phyloP scores from a whole-genome alignment of 768 basidiomycete species.

The Termitomyces sp. region DNA sequence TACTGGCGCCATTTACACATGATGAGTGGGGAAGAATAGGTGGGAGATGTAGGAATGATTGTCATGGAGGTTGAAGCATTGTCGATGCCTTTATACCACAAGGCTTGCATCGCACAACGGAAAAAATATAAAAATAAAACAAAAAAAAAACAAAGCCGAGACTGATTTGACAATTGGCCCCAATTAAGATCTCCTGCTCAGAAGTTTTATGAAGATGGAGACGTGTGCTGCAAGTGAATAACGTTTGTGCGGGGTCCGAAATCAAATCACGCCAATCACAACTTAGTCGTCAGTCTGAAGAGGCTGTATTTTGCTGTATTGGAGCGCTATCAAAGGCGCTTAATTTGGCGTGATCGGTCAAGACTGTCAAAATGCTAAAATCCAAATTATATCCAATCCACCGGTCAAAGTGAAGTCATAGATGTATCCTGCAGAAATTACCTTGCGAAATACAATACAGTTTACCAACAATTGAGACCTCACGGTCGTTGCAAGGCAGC shows the following conservation, averaged over 20 bases:
- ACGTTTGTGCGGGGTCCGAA: constrained; percentile 16
- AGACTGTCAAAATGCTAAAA: constrained; percentile 19
- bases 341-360: constrained; percentile 6
- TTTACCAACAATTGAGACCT: neutral
- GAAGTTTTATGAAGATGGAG: constrained; percentile 18
- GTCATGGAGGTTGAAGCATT: constrained; percentile 11
- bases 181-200: constrained; percentile 14
- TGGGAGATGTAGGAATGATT: constrained; percentile 17
- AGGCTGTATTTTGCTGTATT: neutral
- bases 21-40: constrained; percentile 17
- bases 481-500: neutral
- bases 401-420: constrained; percentile 7
- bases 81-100: constrained; percentile 12
- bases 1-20: constrained; percentile 81
- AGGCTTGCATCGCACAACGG: neutral
- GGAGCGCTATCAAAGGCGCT: neutral
- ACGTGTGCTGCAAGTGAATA: constrained; percentile 14
- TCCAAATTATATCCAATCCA: constrained; percentile 8
- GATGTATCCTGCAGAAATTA: neutral
- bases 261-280: constrained; percentile 11
- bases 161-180: constrained; percentile 1
- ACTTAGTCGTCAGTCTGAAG: constrained; percentile 5
- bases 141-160: constrained; percentile 12
- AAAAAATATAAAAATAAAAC: constrained; percentile 15
- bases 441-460: neutral